phyloP scores from a whole-genome alignment of 2,329 filamentous ascomycete species.

The Aspergillus arachidicola region DNA sequence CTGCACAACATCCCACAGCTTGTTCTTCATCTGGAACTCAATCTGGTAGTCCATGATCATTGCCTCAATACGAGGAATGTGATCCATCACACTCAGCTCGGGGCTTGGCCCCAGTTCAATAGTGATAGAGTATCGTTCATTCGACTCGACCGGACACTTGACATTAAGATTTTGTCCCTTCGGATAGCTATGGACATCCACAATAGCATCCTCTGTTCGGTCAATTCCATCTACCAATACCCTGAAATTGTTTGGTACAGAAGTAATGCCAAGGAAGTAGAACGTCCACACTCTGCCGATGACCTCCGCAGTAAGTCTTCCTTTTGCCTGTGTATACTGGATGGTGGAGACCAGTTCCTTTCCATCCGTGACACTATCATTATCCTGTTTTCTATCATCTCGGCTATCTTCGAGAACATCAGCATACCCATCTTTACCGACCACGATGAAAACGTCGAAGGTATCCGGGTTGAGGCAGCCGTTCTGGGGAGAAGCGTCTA shows the following conservation, averaged over 20 bases:
- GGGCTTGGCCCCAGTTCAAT: constrained; percentile 40
- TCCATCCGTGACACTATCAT: background rate
- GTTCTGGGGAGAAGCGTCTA: constrained; percentile 46
- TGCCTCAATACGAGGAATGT: constrained; percentile 19
- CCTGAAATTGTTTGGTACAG: constrained; percentile 11
- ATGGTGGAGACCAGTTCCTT: constrained; percentile 17
- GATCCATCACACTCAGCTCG: constrained; percentile 27
- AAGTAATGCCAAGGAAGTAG: constrained; percentile 4
- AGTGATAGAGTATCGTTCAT: constrained; percentile 36
- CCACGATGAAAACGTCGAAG: constrained; percentile 34
- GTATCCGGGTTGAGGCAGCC: constrained; percentile 20
- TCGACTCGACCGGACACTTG: constrained; percentile 19
- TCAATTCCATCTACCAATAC: constrained; percentile 22
- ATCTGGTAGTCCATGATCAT: constrained; percentile 29
- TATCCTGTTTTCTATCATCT: constrained; percentile 14
- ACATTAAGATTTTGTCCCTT: constrained; percentile 21
- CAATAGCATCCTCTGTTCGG: constrained; percentile 17
- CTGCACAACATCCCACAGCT: constrained; percentile 27
- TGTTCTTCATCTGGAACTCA: constrained; percentile 31
- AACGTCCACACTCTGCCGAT: background rate
- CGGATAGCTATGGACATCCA: constrained; percentile 18
- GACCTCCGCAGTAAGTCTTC: constrained; percentile 6
- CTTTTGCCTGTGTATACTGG: constrained; percentile 20
- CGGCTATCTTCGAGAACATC: constrained; percentile 52
- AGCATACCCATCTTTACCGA: constrained; percentile 52